phyloP scores from a whole-genome alignment of 108 stramenopile genomes.

The Skeletonema grethae region DNA sequence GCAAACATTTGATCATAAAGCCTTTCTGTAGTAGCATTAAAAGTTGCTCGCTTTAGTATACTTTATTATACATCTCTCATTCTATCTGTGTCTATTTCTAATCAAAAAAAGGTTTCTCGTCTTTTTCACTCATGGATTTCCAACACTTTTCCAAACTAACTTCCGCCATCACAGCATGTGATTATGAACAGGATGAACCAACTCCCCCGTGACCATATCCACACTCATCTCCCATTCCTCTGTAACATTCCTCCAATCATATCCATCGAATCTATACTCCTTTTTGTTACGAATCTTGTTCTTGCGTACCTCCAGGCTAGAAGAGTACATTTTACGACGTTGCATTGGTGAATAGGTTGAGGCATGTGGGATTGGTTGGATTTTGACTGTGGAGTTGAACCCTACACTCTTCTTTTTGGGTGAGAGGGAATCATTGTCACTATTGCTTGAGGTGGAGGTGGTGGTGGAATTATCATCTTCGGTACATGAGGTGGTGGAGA shows the following conservation, averaged over 20 bases:
- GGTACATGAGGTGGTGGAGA: background rate
- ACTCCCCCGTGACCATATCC: slow-evolving; percentile 28
- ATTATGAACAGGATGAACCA: slow-evolving; percentile 46
- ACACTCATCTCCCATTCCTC: slow-evolving; percentile 49
- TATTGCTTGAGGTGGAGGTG: slow-evolving; percentile 7
- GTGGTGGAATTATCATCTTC: slow-evolving; percentile 22
- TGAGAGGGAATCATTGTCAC: too few species aligned
- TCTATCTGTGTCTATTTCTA: background rate
- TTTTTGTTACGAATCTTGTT: slow-evolving; percentile 51
- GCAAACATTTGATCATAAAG: background rate
- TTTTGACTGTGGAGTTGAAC: slow-evolving; percentile 22
- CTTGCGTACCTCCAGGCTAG: slow-evolving; percentile 31
- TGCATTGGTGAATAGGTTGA: slow-evolving; percentile 21
- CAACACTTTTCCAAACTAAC: background rate
- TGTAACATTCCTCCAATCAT: slow-evolving; percentile 55
- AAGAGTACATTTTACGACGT: slow-evolving; percentile 32
- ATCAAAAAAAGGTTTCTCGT: background rate
- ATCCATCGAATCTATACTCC: slow-evolving; percentile 40
- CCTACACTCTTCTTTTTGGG: slow-evolving; percentile 23
- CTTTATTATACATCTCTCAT: slow-evolving; percentile 1
- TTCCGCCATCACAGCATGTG: background rate
- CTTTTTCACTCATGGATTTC: background rate
- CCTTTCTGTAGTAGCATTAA: background rate
- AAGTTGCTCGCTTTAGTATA: background rate
- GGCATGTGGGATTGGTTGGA: slow-evolving; percentile 34